These are phyloP conservation scores for Agaricus subrufescens DNA, from an alignment of 768 basidiomycete genomes.

Conservation along the genomic window DNA sequence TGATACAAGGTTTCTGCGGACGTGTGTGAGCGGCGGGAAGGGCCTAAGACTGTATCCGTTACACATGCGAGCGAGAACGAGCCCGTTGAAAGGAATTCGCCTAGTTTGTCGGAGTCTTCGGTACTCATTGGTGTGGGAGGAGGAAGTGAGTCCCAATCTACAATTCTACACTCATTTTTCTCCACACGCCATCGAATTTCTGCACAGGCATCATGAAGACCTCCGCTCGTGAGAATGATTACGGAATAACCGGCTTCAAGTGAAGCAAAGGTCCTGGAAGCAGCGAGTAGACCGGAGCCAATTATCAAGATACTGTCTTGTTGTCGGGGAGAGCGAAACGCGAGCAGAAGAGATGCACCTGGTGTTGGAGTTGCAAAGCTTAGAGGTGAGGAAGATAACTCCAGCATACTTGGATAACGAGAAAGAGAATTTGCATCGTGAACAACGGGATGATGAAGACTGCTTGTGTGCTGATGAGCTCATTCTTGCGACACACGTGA, in stretches of 20 bases:
- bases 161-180: conserved; percentile 49
- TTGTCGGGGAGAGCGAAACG: conserved; percentile 57
- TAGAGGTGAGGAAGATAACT: neutral
- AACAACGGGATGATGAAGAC: neutral
- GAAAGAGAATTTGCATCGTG: neutral
- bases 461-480: conserved; percentile 8
- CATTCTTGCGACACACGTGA: neutral
- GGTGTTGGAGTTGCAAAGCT: conserved; percentile 35
- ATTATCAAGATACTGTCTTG: conserved; percentile 60
- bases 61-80: conserved; percentile 59
- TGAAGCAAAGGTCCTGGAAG: conserved; percentile 75
- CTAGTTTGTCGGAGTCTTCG: conserved; percentile 41
- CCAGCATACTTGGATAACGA: conserved; percentile 13
- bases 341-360: conserved; percentile 77
- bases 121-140: conserved; percentile 21
- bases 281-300: conserved; percentile 77
- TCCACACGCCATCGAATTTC: conserved; percentile 65
- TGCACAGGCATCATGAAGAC: conserved; percentile 48
- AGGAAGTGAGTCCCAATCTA: conserved; percentile 49
- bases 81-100: conserved; percentile 34
- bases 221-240: conserved; percentile 54
- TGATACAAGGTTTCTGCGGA: conserved; percentile 58
- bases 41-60: conserved; percentile 66
- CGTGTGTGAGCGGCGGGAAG: conserved; percentile 34
- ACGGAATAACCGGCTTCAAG: conserved; percentile 78